Conservation (phyloP, 2,329 filamentous ascomycete genomes). For the Emergomyces pasteurianus region DNA sequence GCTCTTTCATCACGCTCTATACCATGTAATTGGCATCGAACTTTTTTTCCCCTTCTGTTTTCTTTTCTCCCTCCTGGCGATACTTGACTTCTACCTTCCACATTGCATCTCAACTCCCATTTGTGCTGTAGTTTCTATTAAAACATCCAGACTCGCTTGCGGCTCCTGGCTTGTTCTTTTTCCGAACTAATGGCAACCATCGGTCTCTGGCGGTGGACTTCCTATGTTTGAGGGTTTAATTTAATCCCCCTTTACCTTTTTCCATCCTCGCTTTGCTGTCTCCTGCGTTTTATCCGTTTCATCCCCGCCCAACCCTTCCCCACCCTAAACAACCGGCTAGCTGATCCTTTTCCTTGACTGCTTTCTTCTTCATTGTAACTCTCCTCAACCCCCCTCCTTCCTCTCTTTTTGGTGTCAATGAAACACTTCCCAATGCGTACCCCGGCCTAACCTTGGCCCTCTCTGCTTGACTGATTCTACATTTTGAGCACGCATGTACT, state of each 20-base stretch:
- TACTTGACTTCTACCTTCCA: background rate
- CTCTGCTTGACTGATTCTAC: background rate
- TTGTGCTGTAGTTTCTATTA: background rate
- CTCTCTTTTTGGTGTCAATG: background rate
- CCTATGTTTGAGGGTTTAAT: background rate
- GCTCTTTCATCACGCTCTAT: background rate
- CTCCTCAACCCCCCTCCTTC: background rate
- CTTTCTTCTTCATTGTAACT: background rate
- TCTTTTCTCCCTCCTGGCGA: background rate
- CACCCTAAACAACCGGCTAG: background rate
- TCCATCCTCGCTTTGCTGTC: background rate
- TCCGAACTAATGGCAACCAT: background rate
- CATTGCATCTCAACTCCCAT: background rate
- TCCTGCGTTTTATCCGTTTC: background rate
- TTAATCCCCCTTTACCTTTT: background rate
- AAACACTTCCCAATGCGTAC: background rate
- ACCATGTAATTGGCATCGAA: conserved; percentile 1
- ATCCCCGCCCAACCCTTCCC: background rate
- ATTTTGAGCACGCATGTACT: background rate
- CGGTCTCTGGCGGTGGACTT: conserved; percentile 1
- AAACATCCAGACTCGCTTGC: background rate
- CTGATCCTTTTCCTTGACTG: background rate
- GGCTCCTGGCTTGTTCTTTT: background rate
- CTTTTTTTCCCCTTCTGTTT: background rate
- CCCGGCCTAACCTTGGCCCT: background rate